A percentile compares a stretch with the other conserved stretches of the same genome.
Evolutionary conservation across 1,284 basidiomycete genomes (phyloP).

Genomic region (Violaceomyces palustris): DNA sequence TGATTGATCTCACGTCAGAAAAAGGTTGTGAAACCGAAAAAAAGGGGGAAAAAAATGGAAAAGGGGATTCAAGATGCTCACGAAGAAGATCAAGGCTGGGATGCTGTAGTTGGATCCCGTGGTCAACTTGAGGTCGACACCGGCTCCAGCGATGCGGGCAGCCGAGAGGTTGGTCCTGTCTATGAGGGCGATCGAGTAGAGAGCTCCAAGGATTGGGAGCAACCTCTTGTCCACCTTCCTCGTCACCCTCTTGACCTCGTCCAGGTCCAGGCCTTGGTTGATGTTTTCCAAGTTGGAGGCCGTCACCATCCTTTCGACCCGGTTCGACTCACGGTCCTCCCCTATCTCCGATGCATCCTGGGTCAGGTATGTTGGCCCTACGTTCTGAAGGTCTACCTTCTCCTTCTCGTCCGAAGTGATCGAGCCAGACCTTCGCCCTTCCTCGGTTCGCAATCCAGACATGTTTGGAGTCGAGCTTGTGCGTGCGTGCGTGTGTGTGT

Average conservation of each 20-base stretch:
- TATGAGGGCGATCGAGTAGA: constrained; percentile 53
- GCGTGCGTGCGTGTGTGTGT: too few species aligned
- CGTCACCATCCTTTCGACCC: too few species aligned
- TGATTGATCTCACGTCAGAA: too few species aligned
- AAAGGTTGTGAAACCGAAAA: too few species aligned
- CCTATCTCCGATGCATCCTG: constrained; percentile 10
- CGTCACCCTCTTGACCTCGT: constrained; percentile 34
- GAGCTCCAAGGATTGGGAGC: constrained; percentile 51
- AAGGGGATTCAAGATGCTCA: too few species aligned
- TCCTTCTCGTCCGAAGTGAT: constrained; percentile 30
- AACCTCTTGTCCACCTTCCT: constrained; percentile 51
- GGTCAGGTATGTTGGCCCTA: constrained; percentile 10
- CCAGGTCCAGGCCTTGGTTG: constrained; percentile 29
- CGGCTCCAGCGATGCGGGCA: constrained; percentile 39
- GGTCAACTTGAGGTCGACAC: constrained; percentile 27
- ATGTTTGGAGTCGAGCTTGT: too few species aligned
- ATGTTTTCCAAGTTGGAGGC: constrained; percentile 22
- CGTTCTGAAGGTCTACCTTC: constrained; percentile 14
- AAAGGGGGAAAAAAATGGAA: too few species aligned
- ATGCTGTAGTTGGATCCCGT: constrained; percentile 42
- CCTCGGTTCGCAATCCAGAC: too few species aligned
- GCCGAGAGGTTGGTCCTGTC: constrained; percentile 44
- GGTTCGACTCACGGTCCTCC: constrained; percentile 18
- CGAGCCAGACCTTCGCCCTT: too few species aligned
- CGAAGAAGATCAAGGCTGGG: constrained; percentile 54